Base-by-base conservation (phyloP, 2,329 filamentous ascomycete species). In the Capronia epimyces region DNA sequence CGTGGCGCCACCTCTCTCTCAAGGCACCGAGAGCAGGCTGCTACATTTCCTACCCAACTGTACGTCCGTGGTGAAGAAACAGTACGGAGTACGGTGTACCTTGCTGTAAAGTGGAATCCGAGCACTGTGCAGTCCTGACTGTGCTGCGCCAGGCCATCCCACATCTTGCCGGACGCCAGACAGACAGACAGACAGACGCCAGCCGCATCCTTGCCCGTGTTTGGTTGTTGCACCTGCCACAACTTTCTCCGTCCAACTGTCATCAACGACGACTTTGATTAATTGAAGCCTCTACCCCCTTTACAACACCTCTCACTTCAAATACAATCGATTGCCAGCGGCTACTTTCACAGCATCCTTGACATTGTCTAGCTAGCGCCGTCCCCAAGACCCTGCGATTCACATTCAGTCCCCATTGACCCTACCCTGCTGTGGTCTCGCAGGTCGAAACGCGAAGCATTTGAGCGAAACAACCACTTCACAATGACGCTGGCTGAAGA, bases 401-500 rank as follows among this genome's bases (percentile, higher is more conserved):
- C 16, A 37, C 34, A 9, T 37, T 37, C 34, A 12, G 34, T n/a
- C 15, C 34, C 15, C 18, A 20, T 18, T 20, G 16, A 37, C 34
- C 34, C n/a, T 37, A 37, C 18, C 15, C n/a, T 37, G 6, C 31
- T 34, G n/a, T 15, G 25, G 25, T 27, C 5, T 27, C 25, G 25
- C n/a, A n/a, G n/a, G n/a, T n/a, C n/a, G n/a, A n/a, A n/a, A n/a
- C n/a, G n/a, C n/a, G n/a, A n/a, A n/a, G n/a, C n/a, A n/a, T n/a
- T n/a, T n/a, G n/a, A n/a, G n/a, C n/a, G n/a, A n/a, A 20, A 18
- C 43, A 29, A 43, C 18, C 12, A 43, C 29, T 40, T 37, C 65
- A 69, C 46, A 47, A 82, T 82, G 80, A 78, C 79, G 59, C 65
- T 83, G 58, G 71, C 74, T 47, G 80, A 83, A 56, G 81, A 83